Conservation (phyloP, 164 flowering plant genomes). For the Vitis amurensis region DNA sequence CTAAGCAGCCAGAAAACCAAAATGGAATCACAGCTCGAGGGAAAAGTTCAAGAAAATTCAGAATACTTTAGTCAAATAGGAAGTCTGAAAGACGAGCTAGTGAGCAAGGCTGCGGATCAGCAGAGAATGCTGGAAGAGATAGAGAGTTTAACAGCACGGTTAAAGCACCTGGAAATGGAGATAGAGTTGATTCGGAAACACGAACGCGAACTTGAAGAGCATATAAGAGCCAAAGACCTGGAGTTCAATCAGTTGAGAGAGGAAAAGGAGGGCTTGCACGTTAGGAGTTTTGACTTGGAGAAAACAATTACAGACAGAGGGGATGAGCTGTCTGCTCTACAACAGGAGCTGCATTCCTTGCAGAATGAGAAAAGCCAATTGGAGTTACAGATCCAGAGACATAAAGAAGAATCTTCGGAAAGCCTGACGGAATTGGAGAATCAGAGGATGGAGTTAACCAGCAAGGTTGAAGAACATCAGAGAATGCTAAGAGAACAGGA, state of each 20-base stretch:
- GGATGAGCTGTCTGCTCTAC: slow-evolving; percentile 33
- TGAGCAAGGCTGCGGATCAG: slow-evolving; percentile 30
- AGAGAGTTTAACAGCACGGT: slow-evolving; percentile 17
- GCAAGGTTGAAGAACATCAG: slow-evolving; percentile 25
- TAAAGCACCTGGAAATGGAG: slow-evolving; percentile 26
- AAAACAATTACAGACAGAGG: slow-evolving; percentile 27
- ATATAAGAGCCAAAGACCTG: slow-evolving; percentile 16
- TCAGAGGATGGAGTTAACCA: slow-evolving; percentile 26
- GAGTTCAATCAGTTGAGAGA: slow-evolving; percentile 34
- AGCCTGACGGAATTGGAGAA: slow-evolving; percentile 24
- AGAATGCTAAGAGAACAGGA: slow-evolving; percentile 28
- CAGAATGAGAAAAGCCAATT: slow-evolving; percentile 27
- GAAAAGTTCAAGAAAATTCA: slow-evolving; percentile 33
- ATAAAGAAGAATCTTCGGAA: slow-evolving; percentile 29
- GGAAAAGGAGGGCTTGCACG: slow-evolving; percentile 34
- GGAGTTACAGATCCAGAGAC: slow-evolving; percentile 36
- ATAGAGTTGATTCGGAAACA: slow-evolving; percentile 29
- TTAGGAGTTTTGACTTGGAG: slow-evolving; percentile 33
- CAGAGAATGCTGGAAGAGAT: slow-evolving; percentile 41
- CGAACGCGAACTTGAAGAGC: slow-evolving; percentile 35
- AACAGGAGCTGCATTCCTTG: slow-evolving; percentile 31
- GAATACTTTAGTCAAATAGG: slow-evolving; percentile 33
- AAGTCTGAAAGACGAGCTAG: slow-evolving; percentile 45
- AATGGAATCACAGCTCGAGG: slow-evolving; percentile 36
- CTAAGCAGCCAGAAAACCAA: slow-evolving; percentile 29